Evolutionary conservation across 2,329 filamentous ascomycete genomes (phyloP).

Genomic region (Grosmannia clavigera): DNA sequence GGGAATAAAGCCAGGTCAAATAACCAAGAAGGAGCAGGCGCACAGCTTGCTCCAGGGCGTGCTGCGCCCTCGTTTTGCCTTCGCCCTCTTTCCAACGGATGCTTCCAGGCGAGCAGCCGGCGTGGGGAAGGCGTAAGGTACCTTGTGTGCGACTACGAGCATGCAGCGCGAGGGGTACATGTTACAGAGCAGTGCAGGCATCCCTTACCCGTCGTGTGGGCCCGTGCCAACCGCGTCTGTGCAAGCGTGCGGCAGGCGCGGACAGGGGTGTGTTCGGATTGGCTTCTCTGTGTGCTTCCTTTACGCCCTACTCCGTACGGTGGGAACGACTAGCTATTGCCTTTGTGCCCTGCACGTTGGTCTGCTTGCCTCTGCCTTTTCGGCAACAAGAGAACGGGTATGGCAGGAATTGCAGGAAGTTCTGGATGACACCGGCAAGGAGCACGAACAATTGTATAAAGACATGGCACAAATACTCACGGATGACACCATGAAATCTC

Average conservation of each 20-base stretch:
- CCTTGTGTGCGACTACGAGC: not conserved
- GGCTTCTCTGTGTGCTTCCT: not conserved
- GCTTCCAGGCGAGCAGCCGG: slow-evolving; percentile 2
- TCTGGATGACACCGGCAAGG: not conserved
- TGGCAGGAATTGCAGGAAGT: not conserved
- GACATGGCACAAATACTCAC: too few relatives aligned
- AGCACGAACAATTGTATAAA: not conserved
- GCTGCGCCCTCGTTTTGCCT: not conserved
- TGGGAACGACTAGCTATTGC: not conserved
- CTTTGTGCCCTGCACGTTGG: not conserved
- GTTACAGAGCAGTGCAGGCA: slow-evolving; percentile 6
- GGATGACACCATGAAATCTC: too few relatives aligned
- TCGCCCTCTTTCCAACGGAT: not conserved
- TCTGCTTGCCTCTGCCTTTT: not conserved
- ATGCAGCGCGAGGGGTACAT: not conserved
- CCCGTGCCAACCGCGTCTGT: slow-evolving; percentile 14
- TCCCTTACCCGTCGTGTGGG: slow-evolving; percentile 13
- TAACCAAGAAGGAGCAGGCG: not conserved
- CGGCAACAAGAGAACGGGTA: not conserved
- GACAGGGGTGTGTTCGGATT: slow-evolving; percentile 10
- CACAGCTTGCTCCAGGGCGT: not conserved
- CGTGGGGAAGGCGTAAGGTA: slow-evolving; percentile 9
- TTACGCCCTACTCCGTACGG: not conserved
- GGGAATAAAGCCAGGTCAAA: not conserved
- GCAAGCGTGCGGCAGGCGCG: slow-evolving; percentile 13